Base-by-base conservation (phyloP, 306 rosid species). In the Parietaria judaica region DNA sequence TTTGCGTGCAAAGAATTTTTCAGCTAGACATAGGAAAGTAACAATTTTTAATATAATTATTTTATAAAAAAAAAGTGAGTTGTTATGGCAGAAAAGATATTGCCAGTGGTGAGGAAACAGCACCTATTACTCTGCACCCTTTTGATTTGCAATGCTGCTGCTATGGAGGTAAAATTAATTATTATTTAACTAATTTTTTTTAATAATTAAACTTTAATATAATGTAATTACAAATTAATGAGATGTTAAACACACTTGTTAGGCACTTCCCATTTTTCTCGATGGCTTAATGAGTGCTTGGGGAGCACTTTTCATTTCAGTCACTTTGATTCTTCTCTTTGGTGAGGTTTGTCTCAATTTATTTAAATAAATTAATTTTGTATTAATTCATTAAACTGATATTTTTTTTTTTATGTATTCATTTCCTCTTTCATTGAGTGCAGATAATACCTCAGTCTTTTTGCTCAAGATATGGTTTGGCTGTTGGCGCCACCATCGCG, bases 211-310 rank as follows among this genome's bases (percentile, higher is more conserved):
- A n/a, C 15, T 31, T 13, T 1, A 36, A 60, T 59, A 43, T 13
- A 44, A n/a, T 23, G 31, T 1, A 41, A 41, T 41, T 41, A 8
- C 45, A 41, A 3, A 41, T 41, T 8, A 41, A 5, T 8, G 7
- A 41, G 7, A 41, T 41, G 45, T 41, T 8, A 41, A 41, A 2
- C 31, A 23, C 31, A 23, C 31, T 23, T 55, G 46, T 58, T 71
- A 87, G 92, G 73, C 92, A 65, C 96, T 87, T 70, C 96, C 96
- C 49, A 84, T 87, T 34, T 87, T 82, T 78, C 88, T 87, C 44
- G 89, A 87, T 43, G 54, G 74, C 72, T 73, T 87, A 70, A 70
- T 87, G 50, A 67, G 51, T 23, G 77, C 84, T 2, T 76, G 73
- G 82, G 87, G 78, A 36, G 96, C 92, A 37, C 56, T 87, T 44